phyloP scores from a whole-genome alignment of 208 protist species.

The Leishmania martiniquensis region DNA sequence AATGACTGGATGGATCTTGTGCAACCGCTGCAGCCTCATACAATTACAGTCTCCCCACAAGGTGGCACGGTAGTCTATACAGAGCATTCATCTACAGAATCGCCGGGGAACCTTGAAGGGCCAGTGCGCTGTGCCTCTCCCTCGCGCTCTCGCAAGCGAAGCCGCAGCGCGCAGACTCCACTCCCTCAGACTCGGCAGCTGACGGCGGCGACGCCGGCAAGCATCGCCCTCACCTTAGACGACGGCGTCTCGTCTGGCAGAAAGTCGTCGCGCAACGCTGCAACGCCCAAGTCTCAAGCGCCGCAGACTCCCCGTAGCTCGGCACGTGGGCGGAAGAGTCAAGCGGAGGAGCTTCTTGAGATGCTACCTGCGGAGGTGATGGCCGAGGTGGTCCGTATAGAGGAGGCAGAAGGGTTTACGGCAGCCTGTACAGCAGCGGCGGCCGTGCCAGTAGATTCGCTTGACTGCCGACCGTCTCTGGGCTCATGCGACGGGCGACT shows the following conservation, averaged over 20 bases:
- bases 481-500: conserved; percentile 12
- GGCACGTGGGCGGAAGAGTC: conserved; percentile 34
- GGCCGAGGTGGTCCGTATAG: conserved; percentile 31
- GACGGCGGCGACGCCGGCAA: conserved; percentile 15
- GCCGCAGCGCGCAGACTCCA: conserved; percentile 21
- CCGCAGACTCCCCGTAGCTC: conserved; percentile 31
- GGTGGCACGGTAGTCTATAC: conserved; percentile 23
- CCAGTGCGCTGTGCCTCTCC: background rate
- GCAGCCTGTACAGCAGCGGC: conserved; percentile 5
- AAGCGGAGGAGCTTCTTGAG: conserved; percentile 43
- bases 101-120: background rate
- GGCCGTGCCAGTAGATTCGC: background rate
- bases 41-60: conserved; percentile 33
- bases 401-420: conserved; percentile 1
- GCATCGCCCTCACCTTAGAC: conserved; percentile 26
- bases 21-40: conserved; percentile 28
- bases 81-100: conserved; percentile 3
- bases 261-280: conserved; percentile 15
- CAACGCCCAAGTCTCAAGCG: conserved; percentile 19
- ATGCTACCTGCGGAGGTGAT: conserved; percentile 47
- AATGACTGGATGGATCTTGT: conserved; percentile 45
- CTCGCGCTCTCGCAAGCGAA: conserved; percentile 7
- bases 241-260: conserved; percentile 11
- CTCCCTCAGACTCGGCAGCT: background rate
- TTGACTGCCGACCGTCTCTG: conserved; percentile 10